phyloP scores from a whole-genome alignment of 2,329 filamentous ascomycete genomes.

The Ceratocystis lukuohia region DNA sequence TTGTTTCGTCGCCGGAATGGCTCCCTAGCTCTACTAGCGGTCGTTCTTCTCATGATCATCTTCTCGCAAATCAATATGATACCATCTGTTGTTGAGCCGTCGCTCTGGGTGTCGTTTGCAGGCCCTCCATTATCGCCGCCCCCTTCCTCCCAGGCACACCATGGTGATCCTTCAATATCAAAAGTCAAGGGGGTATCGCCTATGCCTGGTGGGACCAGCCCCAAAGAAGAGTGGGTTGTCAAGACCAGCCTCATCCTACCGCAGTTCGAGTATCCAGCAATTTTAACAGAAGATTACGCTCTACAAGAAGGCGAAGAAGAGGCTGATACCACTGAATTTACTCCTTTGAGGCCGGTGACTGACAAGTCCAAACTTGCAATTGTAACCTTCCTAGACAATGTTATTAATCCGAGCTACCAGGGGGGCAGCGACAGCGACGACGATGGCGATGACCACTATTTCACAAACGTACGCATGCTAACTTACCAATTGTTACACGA shows the following conservation, averaged over 20 bases:
- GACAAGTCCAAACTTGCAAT: conserved; percentile 23
- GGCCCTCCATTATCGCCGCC: not conserved
- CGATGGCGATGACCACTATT: conserved; percentile 28
- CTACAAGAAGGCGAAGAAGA: conserved; percentile 7
- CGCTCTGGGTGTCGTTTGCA: not conserved
- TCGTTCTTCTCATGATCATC: not conserved
- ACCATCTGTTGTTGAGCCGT: not conserved
- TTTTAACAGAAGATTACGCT: conserved; percentile 1
- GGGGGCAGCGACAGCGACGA: conserved; percentile 10
- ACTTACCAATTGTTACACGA: conserved; percentile 32
- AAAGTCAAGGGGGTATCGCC: not conserved
- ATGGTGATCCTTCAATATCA: conserved; percentile 3
- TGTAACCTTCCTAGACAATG: conserved; percentile 29
- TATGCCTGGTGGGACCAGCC: not conserved
- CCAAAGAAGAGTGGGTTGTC: not conserved
- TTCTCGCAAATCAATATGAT: not conserved
- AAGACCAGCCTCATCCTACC: conserved; percentile 12
- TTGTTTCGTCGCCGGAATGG: conserved; percentile 7
- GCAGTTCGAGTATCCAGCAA: conserved; percentile 15
- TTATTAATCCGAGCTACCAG: conserved; percentile 18
- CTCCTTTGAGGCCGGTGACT: conserved; percentile 3
- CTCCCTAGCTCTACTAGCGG: not conserved
- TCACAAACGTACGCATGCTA: conserved; percentile 28
- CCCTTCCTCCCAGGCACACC: not conserved
- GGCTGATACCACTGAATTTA: not conserved